These are phyloP conservation scores for Baudoinia panamericana DNA, from an alignment of 495 filamentous ascomycete genomes.

Conservation along the genomic window DNA sequence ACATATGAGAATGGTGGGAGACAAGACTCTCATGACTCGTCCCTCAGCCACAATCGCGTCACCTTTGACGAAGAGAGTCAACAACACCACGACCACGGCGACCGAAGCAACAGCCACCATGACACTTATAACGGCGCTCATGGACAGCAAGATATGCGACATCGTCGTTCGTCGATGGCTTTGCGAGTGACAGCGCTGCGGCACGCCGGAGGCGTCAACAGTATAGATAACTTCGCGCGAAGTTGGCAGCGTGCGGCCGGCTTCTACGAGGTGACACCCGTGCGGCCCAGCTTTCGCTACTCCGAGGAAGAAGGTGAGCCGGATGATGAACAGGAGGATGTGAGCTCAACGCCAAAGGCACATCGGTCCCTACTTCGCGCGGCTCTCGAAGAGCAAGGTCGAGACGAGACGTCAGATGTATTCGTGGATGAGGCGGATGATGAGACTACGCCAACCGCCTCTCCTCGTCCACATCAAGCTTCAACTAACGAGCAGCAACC, in stretches of 20 bases:
- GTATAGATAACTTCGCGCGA: slow-evolving; percentile 62
- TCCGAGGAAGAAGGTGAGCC: slow-evolving; percentile 34
- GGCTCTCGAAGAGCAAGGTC: slow-evolving; percentile 30
- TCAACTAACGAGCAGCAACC: slow-evolving; percentile 4
- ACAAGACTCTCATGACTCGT: slow-evolving; percentile 12
- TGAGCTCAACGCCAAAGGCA: slow-evolving; percentile 25
- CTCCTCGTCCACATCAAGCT: not conserved
- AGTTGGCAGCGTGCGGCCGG: slow-evolving; percentile 87
- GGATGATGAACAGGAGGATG: slow-evolving; percentile 33
- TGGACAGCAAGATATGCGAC: slow-evolving; percentile 14
- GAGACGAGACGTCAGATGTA: slow-evolving; percentile 17
- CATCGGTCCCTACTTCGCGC: slow-evolving; percentile 37
- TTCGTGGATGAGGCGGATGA: slow-evolving; percentile 24
- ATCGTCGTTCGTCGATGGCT: slow-evolving; percentile 58
- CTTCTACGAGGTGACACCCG: slow-evolving; percentile 73
- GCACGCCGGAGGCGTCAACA: slow-evolving; percentile 82
- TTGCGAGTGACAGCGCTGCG: slow-evolving; percentile 53
- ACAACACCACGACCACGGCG: slow-evolving; percentile 4
- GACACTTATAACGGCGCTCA: not conserved
- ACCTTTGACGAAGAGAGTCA: slow-evolving; percentile 22
- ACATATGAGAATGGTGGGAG: slow-evolving; percentile 8
- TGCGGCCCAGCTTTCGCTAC: slow-evolving; percentile 50
- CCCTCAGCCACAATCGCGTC: slow-evolving; percentile 2
- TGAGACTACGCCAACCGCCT: slow-evolving; percentile 10
- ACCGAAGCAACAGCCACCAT: not conserved